These are phyloP conservation scores for Xylaria nigripes DNA, from an alignment of 495 filamentous ascomycete species.

Conservation along the genomic window DNA sequence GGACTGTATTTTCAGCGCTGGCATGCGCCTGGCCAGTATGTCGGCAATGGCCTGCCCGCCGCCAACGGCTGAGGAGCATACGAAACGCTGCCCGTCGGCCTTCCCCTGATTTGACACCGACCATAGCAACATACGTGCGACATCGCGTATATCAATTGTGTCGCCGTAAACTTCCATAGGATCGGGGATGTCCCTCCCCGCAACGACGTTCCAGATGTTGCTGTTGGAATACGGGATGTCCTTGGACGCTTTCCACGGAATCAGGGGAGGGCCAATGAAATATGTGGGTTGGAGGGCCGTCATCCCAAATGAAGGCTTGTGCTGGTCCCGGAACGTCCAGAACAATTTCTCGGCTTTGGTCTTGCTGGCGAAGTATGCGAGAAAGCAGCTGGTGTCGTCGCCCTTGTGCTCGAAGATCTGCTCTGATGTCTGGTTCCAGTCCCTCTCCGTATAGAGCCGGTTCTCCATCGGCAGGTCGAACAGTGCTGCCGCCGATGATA, in stretches of 20 bases:
- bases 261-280: constrained; percentile 22
- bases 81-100: constrained; percentile 23
- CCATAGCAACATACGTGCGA: constrained; percentile 28
- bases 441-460: constrained; percentile 28
- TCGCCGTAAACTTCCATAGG: constrained; percentile 19
- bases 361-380: constrained; percentile 49
- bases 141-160: constrained; percentile 29
- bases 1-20: constrained; percentile 10
- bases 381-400: constrained; percentile 19
- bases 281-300: constrained; percentile 46
- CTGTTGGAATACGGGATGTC: constrained; percentile 18
- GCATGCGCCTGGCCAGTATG: constrained; percentile 18
- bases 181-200: constrained; percentile 14
- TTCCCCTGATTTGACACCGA: constrained; percentile 13
- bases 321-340: constrained; percentile 45
- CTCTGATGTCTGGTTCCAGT: constrained; percentile 38
- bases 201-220: constrained; percentile 16
- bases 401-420: constrained; percentile 19
- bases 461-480: constrained; percentile 9
- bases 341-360: constrained; percentile 43
- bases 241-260: constrained; percentile 17
- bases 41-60: constrained; percentile 25
- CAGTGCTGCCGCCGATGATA: constrained; percentile 36
- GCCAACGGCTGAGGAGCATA: constrained; percentile 21
- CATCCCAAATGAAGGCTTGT: constrained; percentile 41